These are phyloP conservation scores for Spizellomyces punctatus DNA, from an alignment of 192 early-diverging fungal genomes.

Conservation along the genomic window DNA sequence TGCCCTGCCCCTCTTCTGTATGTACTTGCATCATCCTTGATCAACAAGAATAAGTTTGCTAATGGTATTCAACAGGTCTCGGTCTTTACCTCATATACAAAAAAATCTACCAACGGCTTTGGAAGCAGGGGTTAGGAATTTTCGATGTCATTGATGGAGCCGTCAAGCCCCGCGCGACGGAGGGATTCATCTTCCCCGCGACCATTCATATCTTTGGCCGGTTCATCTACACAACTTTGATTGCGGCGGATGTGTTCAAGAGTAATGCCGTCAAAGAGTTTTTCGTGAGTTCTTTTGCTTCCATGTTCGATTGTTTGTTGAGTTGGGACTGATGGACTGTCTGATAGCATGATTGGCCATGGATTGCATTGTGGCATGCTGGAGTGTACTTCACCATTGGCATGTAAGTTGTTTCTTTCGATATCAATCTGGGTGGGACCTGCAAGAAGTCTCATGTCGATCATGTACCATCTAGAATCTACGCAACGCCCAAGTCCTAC, in stretches of 20 bases:
- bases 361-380: background rate
- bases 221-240: background rate
- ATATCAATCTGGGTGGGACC: no score
- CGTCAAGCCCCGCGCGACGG: slow-evolving; percentile 1
- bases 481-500: slow-evolving; percentile 6
- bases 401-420: background rate
- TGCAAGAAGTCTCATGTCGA: no score
- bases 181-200: slow-evolving; percentile 5
- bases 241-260: background rate
- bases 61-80: background rate
- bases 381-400: slow-evolving; percentile 2
- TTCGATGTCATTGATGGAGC: slow-evolving; percentile 16
- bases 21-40: background rate
- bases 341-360: slow-evolving; percentile 1
- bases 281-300: slow-evolving; percentile 2
- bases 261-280: background rate
- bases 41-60: background rate
- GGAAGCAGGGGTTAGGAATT: background rate
- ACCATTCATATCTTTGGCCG: background rate
- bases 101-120: background rate
- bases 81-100: background rate
- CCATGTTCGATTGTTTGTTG: background rate
- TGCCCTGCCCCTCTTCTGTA: no score
- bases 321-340: background rate
- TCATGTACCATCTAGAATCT: background rate